Percentiles rank a stretch among this genome's conserved stretches.
These are phyloP conservation scores for Ophiostoma pallidulum DNA, from an alignment of 2,329 filamentous ascomycete genomes.

Conservation along the genomic window DNA sequence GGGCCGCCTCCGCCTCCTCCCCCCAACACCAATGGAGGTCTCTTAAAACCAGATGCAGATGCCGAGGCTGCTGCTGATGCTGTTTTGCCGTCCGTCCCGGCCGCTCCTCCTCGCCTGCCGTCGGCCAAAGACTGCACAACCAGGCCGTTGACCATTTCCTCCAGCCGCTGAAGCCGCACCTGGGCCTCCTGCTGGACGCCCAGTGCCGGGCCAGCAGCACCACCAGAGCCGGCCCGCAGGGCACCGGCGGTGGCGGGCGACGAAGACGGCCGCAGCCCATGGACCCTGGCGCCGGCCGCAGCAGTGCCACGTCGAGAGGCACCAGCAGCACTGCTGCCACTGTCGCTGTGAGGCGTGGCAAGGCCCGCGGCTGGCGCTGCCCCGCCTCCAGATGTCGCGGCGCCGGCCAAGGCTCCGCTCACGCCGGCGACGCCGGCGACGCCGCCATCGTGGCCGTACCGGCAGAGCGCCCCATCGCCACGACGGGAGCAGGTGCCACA, in stretches of 20 bases:
- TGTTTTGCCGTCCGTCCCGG: neutral
- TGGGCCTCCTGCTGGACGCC: constrained; percentile 28
- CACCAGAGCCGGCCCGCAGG: neutral
- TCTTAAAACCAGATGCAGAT: no score
- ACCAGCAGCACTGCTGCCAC: constrained; percentile 11
- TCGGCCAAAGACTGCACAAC: neutral
- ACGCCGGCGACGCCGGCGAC: neutral
- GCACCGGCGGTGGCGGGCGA: neutral
- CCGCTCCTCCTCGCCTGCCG: neutral
- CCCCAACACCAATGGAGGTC: no score
- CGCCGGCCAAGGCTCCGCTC: neutral
- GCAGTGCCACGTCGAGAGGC: constrained; percentile 9
- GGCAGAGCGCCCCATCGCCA: constrained; percentile 26
- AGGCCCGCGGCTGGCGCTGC: constrained; percentile 3
- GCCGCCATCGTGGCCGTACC: constrained; percentile 20
- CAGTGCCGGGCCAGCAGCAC: neutral
- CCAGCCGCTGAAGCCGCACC: constrained; percentile 30
- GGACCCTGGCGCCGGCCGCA: no score
- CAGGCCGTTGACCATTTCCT: constrained; percentile 29
- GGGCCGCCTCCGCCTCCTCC: no score
- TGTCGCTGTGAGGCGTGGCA: neutral
- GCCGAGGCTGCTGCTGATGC: neutral
- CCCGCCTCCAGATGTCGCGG: neutral
- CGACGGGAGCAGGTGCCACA: constrained; percentile 33
- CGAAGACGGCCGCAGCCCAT: constrained; percentile 17